phyloP scores from a whole-genome alignment of 2,329 filamentous ascomycete species.

The Phaeophleospora eucalypticola region DNA sequence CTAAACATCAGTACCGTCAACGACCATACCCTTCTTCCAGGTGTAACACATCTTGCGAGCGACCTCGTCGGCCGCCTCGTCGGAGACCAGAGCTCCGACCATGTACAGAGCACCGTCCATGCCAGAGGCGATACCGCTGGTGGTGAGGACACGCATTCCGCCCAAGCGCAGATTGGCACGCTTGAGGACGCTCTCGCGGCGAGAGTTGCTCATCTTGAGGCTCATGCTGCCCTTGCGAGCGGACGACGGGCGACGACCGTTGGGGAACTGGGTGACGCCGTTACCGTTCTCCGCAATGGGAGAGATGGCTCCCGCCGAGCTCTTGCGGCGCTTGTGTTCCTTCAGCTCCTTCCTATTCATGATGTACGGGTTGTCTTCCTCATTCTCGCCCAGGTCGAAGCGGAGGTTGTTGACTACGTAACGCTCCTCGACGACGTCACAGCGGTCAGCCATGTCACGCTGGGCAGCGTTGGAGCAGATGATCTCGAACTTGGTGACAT shows the following conservation, averaged over 20 bases:
- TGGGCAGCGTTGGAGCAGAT: conserved; percentile 70
- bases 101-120: conserved; percentile 82
- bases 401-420: conserved; percentile 91
- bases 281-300: conserved; percentile 31
- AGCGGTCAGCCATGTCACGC: conserved; percentile 68
- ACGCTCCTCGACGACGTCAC: conserved; percentile 76
- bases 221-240: conserved; percentile 77
- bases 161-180: conserved; percentile 70
- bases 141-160: conserved; percentile 70
- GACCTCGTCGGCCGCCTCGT: conserved; percentile 71
- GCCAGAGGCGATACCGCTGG: conserved; percentile 72
- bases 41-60: conserved; percentile 73
- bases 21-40: conserved; percentile 81
- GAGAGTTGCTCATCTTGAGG: conserved; percentile 67
- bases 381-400: conserved; percentile 73
- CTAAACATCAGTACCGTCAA: conserved; percentile 80
- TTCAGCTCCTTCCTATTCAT: conserved; percentile 59
- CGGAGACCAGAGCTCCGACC: conserved; percentile 74
- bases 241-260: conserved; percentile 39
- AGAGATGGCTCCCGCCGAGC: conserved; percentile 38
- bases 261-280: conserved; percentile 27
- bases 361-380: conserved; percentile 80
- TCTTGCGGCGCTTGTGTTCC: conserved; percentile 46
- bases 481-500: conserved; percentile 75
- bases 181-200: conserved; percentile 75